A percentile compares a stretch with the other conserved stretches of the same genome.
phyloP scores from a whole-genome alignment of 768 basidiomycete species.

The Leccinum arenicola region DNA sequence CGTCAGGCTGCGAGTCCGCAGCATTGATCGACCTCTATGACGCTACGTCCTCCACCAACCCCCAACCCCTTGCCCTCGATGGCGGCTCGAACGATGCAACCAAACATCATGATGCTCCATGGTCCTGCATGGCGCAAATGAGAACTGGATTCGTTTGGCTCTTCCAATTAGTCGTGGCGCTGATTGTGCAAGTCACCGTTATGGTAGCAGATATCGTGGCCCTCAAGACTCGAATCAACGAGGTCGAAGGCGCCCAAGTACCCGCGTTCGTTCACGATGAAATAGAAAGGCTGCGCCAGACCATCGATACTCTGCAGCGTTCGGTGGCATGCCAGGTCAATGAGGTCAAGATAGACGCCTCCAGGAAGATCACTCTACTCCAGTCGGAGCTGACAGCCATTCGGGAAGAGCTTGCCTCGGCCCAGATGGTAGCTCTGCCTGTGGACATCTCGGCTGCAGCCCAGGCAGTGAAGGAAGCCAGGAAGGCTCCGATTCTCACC shows the following conservation, averaged over 20 bases:
- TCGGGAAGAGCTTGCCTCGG: constrained; percentile 5
- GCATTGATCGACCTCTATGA: no score
- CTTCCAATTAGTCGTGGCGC: not conserved
- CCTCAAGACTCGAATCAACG: constrained; percentile 19
- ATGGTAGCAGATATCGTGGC: constrained; percentile 12
- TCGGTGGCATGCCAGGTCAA: constrained; percentile 11
- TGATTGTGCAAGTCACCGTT: constrained; percentile 3
- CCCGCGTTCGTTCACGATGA: not conserved
- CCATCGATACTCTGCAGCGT: not conserved
- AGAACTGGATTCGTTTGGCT: constrained; percentile 5
- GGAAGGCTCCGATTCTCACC: not conserved
- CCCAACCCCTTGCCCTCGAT: not conserved
- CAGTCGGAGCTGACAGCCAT: constrained; percentile 14
- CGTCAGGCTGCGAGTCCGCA: not conserved
- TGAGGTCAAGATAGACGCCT: constrained; percentile 12
- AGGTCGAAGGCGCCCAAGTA: constrained; percentile 7
- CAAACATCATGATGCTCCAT: not conserved
- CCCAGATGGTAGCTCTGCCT: constrained; percentile 5
- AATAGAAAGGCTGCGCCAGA: constrained; percentile 1
- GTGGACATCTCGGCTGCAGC: not conserved
- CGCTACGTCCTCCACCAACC: no score
- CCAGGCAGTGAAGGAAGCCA: constrained; percentile 6
- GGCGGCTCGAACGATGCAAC: not conserved
- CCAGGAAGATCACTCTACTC: constrained; percentile 14
- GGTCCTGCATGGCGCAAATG: constrained; percentile 1